Percentiles rank a stretch among this genome's conserved stretches.
Evolutionary conservation across 805 yeast species (phyloP).

Genomic region (Metahyphopichia silvanorum): DNA sequence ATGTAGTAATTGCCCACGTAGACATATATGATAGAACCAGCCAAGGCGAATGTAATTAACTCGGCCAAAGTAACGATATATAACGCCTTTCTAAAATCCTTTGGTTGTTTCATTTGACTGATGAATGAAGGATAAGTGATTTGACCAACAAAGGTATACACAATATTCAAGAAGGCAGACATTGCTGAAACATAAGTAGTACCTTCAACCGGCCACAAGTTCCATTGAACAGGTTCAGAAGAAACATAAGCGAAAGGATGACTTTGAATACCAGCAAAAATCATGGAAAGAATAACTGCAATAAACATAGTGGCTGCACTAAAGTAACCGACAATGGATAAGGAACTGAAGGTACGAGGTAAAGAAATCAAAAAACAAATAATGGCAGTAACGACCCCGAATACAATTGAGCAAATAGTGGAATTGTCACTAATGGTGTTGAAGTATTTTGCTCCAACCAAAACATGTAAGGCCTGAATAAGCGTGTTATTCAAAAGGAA

Average conservation of each 20-base stretch:
- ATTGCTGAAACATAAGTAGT: conserved; percentile 53
- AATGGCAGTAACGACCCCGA: conserved; percentile 46
- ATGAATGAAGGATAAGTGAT: conserved; percentile 62
- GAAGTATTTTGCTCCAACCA: conserved; percentile 58
- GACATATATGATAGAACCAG: conserved; percentile 58
- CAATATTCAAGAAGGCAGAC: conserved; percentile 57
- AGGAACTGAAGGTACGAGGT: conserved; percentile 54
- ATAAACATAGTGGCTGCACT: conserved; percentile 57
- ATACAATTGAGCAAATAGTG: conserved; percentile 50
- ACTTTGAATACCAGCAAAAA: conserved; percentile 50
- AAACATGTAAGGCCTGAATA: conserved; percentile 57
- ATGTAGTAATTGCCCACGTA: conserved; percentile 54
- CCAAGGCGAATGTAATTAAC: conserved; percentile 46
- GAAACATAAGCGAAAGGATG: conserved; percentile 44
- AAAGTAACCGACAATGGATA: conserved; percentile 51
- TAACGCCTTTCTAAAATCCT: conserved; percentile 56
- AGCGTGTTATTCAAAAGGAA: conserved; percentile 54
- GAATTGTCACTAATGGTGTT: conserved; percentile 50
- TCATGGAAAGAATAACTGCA: conserved; percentile 50
- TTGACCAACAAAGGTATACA: conserved; percentile 63
- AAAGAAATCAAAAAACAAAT: conserved; percentile 50
- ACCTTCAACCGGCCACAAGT: conserved; percentile 49
- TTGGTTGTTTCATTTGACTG: conserved; percentile 55
- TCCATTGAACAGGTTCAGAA: conserved; percentile 38
- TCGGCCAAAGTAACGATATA: conserved; percentile 50